phyloP scores from a whole-genome alignment of 306 rosid species.

The Lagenaria siceraria region DNA sequence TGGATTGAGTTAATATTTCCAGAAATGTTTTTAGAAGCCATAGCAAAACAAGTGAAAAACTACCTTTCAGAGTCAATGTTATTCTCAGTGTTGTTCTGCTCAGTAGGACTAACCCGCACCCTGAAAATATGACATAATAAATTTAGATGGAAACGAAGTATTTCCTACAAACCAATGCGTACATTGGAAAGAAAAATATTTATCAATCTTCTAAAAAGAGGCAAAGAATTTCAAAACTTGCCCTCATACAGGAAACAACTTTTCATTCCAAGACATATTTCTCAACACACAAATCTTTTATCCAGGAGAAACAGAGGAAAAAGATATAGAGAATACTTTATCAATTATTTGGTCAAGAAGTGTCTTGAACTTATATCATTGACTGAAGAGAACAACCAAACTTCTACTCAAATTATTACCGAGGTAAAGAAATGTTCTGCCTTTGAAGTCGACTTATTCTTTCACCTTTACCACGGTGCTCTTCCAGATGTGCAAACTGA shows the following conservation, averaged over 20 bases:
- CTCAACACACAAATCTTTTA: neutral
- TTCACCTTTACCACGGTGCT: constrained; percentile 59
- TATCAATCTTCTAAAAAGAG: neutral
- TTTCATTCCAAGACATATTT: neutral
- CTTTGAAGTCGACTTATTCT: constrained; percentile 59
- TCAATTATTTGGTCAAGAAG: neutral
- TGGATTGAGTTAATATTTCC: constrained; percentile 24
- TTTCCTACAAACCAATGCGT: neutral
- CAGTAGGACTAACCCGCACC: constrained; percentile 59
- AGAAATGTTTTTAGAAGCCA: constrained; percentile 29
- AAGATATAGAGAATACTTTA: neutral
- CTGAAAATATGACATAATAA: constrained; percentile 20
- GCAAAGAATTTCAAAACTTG: neutral
- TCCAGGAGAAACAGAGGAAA: neutral
- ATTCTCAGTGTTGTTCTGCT: constrained; percentile 26
- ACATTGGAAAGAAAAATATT: neutral
- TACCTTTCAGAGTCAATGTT: constrained; percentile 30
- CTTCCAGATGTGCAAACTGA: constrained; percentile 98
- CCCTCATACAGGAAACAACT: neutral
- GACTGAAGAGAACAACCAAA: neutral
- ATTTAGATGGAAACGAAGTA: neutral
- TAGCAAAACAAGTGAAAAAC: constrained; percentile 22
- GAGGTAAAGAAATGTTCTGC: constrained; percentile 87
- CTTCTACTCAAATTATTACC: constrained; percentile 25
- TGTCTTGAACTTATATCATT: neutral